These are phyloP conservation scores for Ilex paraguariensis DNA, from an alignment of 305 asterid genomes.

Conservation along the genomic window DNA sequence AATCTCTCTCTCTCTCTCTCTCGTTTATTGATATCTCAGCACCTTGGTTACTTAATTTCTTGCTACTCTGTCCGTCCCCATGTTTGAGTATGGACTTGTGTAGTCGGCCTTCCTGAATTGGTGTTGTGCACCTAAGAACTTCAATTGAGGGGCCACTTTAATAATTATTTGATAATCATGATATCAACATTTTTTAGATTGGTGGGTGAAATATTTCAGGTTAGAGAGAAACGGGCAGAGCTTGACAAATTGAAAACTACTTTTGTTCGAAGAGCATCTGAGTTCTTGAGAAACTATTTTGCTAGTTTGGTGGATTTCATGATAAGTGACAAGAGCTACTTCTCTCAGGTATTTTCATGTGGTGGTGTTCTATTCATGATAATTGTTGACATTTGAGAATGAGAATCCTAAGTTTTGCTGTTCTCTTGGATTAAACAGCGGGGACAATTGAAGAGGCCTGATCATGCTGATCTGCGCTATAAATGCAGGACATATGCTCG, in stretches of 20 bases:
- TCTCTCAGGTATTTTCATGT: slow-evolving; percentile 75
- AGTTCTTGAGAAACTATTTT: slow-evolving; percentile 87
- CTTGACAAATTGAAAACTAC: slow-evolving; percentile 78
- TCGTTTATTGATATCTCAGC: too few species aligned
- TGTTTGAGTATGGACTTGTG: too few species aligned
- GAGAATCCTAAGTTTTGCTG: slow-evolving; percentile 16
- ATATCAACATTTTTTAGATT: slow-evolving; percentile 1
- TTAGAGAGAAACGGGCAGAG: slow-evolving; percentile 89
- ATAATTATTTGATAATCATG: too few species aligned
- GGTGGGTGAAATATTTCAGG: slow-evolving; percentile 44
- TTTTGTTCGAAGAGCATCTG: slow-evolving; percentile 94
- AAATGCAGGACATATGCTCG: slow-evolving; percentile 99
- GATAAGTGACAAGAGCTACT: slow-evolving; percentile 95
- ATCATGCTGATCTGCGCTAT: slow-evolving; percentile 96
- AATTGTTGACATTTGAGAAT: slow-evolving; percentile 9
- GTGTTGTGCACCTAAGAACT: too few species aligned
- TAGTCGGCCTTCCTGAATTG: too few species aligned
- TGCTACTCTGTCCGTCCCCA: too few species aligned
- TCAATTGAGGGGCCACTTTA: too few species aligned
- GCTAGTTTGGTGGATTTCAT: slow-evolving; percentile 98
- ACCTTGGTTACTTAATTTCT: too few species aligned
- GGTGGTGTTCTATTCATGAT: slow-evolving; percentile 12
- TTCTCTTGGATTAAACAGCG: slow-evolving; percentile 58
- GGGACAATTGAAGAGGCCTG: slow-evolving; percentile 98
- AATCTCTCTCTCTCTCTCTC: too few species aligned